Percentiles rank a stretch among this genome's conserved stretches.
These are phyloP conservation scores for Eremothecium sinecaudum DNA, from an alignment of 1,139 yeast genomes.

Conservation along the genomic window DNA sequence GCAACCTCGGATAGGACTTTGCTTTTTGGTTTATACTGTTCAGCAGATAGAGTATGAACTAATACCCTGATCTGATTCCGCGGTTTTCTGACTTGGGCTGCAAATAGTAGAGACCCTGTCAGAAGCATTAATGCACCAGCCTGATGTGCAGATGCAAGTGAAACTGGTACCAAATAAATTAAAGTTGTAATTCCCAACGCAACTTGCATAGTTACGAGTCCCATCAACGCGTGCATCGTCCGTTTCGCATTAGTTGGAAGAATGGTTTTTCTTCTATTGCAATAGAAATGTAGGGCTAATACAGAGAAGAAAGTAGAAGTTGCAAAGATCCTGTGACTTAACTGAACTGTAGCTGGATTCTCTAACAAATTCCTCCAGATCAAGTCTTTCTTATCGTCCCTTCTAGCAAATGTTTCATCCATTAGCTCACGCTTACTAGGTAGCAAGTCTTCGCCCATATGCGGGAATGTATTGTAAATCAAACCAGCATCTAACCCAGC, in stretches of 20 bases:
- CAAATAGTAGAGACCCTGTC: slow-evolving; percentile 64
- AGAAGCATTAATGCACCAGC: slow-evolving; percentile 91
- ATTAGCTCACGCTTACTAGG: slow-evolving; percentile 70
- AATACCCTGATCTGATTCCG: slow-evolving; percentile 37
- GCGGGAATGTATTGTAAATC: slow-evolving; percentile 92
- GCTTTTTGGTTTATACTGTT: slow-evolving; percentile 26
- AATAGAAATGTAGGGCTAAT: slow-evolving; percentile 55
- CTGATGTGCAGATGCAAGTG: slow-evolving; percentile 92
- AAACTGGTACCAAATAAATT: slow-evolving; percentile 81
- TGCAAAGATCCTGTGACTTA: slow-evolving; percentile 82
- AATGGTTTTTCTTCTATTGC: slow-evolving; percentile 44
- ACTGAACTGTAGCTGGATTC: slow-evolving; percentile 93
- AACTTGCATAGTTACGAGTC: slow-evolving; percentile 74
- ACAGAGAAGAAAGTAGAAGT: slow-evolving; percentile 67
- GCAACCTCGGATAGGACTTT: slow-evolving; percentile 32
- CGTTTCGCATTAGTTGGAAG: slow-evolving; percentile 56
- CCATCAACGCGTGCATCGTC: slow-evolving; percentile 63
- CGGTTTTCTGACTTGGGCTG: slow-evolving; percentile 64
- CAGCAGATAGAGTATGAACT: slow-evolving; percentile 28
- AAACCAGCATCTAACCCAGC: slow-evolving; percentile 98
- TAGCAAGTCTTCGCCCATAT: slow-evolving; percentile 73
- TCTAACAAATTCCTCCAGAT: slow-evolving; percentile 91
- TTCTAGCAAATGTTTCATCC: slow-evolving; percentile 63
- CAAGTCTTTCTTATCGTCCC: slow-evolving; percentile 58
- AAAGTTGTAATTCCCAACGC: slow-evolving; percentile 79